Conservation (phyloP, 2,329 filamentous ascomycete species). For the Pseudomassariella vexata region DNA sequence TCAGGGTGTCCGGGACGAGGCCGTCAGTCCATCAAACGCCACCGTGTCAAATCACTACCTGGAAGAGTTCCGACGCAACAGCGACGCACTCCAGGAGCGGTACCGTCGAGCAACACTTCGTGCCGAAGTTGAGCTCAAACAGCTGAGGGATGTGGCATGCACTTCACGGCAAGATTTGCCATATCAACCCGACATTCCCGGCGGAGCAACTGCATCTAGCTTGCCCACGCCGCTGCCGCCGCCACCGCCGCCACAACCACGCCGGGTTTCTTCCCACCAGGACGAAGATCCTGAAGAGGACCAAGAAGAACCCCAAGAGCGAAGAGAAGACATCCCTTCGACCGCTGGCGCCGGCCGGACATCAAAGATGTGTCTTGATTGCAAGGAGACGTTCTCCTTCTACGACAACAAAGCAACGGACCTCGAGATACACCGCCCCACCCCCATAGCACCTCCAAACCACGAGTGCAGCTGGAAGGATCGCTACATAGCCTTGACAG, state of each 20-base stretch:
- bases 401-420: slow-evolving; percentile 8
- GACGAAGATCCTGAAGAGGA: slow-evolving; percentile 2
- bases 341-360: no score
- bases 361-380: no score
- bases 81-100: slow-evolving; percentile 2
- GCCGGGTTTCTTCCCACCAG: slow-evolving; percentile 4
- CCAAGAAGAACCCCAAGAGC: not conserved
- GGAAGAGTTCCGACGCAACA: not conserved
- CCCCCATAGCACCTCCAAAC: slow-evolving; percentile 28
- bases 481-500: slow-evolving; percentile 32
- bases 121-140: slow-evolving; percentile 8
- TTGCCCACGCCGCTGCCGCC: slow-evolving; percentile 9
- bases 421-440: slow-evolving; percentile 24
- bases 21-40: not conserved
- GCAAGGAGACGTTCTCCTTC: not conserved
- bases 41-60: not conserved
- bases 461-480: slow-evolving; percentile 38
- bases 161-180: no score
- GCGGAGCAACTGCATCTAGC: not conserved
- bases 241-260: slow-evolving; percentile 12
- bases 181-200: no score
- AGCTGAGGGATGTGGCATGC: slow-evolving; percentile 2
- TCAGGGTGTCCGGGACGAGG: not conserved
- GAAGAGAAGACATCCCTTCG: no score
- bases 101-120: slow-evolving; percentile 7